These are phyloP conservation scores for Staphylotrichum tortipilum DNA, from an alignment of 495 filamentous ascomycete species.

Conservation along the genomic window DNA sequence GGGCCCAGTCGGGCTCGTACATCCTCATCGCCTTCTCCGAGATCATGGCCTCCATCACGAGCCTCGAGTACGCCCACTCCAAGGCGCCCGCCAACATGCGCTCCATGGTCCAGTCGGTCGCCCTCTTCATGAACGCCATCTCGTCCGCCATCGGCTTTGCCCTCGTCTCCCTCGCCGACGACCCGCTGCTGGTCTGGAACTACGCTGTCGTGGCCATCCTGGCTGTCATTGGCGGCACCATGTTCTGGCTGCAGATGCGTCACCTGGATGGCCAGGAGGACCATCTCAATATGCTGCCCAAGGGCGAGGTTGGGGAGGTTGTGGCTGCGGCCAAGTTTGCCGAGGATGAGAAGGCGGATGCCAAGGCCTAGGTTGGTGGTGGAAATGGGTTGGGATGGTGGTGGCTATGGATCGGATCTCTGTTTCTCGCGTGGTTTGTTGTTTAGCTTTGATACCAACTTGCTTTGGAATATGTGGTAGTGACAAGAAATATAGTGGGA, in stretches of 20 bases:
- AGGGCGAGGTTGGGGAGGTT: slow-evolving; percentile 7
- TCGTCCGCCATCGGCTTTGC: slow-evolving; percentile 61
- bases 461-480: too few relatives aligned
- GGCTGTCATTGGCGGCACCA: slow-evolving; percentile 47
- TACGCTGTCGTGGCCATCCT: slow-evolving; percentile 57
- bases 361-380: background rate
- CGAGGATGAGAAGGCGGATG: background rate
- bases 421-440: background rate
- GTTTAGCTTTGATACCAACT: slow-evolving; percentile 2
- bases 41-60: slow-evolving; percentile 59
- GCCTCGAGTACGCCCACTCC: slow-evolving; percentile 63
- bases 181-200: slow-evolving; percentile 58
- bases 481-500: background rate
- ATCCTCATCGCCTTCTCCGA: slow-evolving; percentile 64
- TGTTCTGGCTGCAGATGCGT: slow-evolving; percentile 56
- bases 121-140: slow-evolving; percentile 63
- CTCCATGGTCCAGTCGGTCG: slow-evolving; percentile 58
- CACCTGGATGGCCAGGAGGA: slow-evolving; percentile 57
- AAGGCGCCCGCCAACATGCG: slow-evolving; percentile 75
- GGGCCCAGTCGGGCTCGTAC: slow-evolving; percentile 56
- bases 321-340: background rate
- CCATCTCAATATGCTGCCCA: slow-evolving; percentile 47
- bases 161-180: slow-evolving; percentile 53
- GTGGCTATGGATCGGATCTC: background rate
- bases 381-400: background rate